Conservation (phyloP, 2,329 filamentous ascomycete species). For the Didymella pinodella region DNA sequence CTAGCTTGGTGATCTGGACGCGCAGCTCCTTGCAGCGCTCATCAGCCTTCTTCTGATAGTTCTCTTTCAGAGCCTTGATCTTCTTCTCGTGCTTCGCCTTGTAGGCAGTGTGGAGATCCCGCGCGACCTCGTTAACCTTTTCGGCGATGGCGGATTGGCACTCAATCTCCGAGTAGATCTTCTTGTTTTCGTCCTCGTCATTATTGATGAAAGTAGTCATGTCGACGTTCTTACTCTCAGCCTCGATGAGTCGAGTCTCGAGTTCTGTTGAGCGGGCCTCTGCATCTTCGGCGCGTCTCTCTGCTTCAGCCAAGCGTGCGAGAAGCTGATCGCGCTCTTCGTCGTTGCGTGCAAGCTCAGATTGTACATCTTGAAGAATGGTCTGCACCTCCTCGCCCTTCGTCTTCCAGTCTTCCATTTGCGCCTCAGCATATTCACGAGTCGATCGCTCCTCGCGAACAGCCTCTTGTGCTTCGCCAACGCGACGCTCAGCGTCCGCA, state of each 20-base stretch:
- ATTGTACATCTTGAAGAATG: conserved; percentile 79
- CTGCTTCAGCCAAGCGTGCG: conserved; percentile 75
- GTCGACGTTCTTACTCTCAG: conserved; percentile 75
- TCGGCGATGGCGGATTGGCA: conserved; percentile 79
- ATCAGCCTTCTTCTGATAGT: conserved; percentile 86
- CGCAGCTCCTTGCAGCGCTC: conserved; percentile 86
- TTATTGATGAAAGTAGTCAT: conserved; percentile 65
- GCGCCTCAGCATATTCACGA: conserved; percentile 75
- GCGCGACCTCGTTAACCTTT: conserved; percentile 75
- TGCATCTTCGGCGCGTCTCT: conserved; percentile 76
- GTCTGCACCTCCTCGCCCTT: conserved; percentile 85
- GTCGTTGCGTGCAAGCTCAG: conserved; percentile 80
- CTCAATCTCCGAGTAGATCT: conserved; percentile 53
- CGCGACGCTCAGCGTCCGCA: conserved; percentile 87
- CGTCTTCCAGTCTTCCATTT: conserved; percentile 84
- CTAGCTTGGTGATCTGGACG: conserved; percentile 71
- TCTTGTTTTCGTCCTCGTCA: conserved; percentile 47
- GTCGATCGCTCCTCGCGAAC: conserved; percentile 77
- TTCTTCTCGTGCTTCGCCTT: conserved; percentile 98
- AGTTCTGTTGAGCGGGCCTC: conserved; percentile 79
- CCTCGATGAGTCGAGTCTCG: conserved; percentile 54
- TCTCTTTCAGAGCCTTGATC: conserved; percentile 83
- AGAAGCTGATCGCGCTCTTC: conserved; percentile 82
- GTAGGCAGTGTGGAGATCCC: conserved; percentile 90
- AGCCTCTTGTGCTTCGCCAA: conserved; percentile 84